These are phyloP conservation scores for Gynochthodes officinalis DNA, from an alignment of 257 asterid genomes.

Conservation along the genomic window DNA sequence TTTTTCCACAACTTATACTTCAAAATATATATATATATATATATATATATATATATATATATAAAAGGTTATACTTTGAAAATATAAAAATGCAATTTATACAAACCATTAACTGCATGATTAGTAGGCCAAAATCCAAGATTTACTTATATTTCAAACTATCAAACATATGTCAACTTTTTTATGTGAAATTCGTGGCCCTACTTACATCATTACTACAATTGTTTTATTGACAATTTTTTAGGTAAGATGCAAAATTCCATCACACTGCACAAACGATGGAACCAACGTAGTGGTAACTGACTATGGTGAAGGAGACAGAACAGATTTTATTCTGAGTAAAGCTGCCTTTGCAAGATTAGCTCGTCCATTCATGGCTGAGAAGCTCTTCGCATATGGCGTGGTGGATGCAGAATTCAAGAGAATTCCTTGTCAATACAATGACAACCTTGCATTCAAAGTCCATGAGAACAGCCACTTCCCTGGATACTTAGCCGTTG, in stretches of 20 bases:
- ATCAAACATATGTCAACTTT: too few relatives aligned
- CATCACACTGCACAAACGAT: constrained; percentile 51
- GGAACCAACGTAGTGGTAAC: constrained; percentile 61
- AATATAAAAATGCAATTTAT: too few relatives aligned
- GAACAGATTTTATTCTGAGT: constrained; percentile 60
- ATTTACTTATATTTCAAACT: too few relatives aligned
- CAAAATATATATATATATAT: too few relatives aligned
- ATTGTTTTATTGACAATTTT: not conserved
- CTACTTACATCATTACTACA: not conserved
- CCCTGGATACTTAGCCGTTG: constrained; percentile 54
- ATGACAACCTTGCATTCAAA: constrained; percentile 43
- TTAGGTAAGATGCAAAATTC: constrained; percentile 63
- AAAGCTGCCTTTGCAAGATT: constrained; percentile 47
- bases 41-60: too few relatives aligned
- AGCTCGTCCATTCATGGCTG: constrained; percentile 52
- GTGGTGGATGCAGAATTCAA: constrained; percentile 53
- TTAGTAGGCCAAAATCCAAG: too few relatives aligned
- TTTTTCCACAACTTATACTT: too few relatives aligned
- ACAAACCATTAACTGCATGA: too few relatives aligned
- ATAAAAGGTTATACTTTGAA: too few relatives aligned
- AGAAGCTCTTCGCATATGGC: constrained; percentile 44
- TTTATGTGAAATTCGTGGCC: too few relatives aligned
- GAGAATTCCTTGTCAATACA: constrained; percentile 42
- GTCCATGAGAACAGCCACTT: constrained; percentile 51
- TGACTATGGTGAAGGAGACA: constrained; percentile 57